Evolutionary conservation across 208 protist species (phyloP), one percentile per base, ranked within the genome.

Genomic region (Leishmania gerbilli): DNA sequence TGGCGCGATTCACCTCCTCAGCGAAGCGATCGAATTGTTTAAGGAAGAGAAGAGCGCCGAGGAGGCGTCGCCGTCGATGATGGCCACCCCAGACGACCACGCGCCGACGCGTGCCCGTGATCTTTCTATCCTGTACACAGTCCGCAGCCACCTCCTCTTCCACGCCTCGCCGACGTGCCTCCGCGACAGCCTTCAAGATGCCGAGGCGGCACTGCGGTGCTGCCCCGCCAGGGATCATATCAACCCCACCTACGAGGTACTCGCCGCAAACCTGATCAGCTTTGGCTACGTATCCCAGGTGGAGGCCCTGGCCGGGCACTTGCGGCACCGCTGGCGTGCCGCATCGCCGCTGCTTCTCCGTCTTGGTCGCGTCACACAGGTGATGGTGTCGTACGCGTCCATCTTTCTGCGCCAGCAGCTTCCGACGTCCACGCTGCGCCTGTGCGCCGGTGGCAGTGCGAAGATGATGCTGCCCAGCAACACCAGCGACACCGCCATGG

Each of bases 121-220:
- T 51, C 56, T 85, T 21, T 85, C 82, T 24, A 85, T 85, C 27
- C 78, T 85, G 19, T 82, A 85, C 74, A 85, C 82, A 24, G 74
- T 85, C 17, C 82, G 82, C 42, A 85, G 82, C 55, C 82, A 85
- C 55, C 74, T 85, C 2, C 67, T 79, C 78, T 85, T 85, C 51
- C 82, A 85, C 67, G 62, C 68, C 72, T 74, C 82, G 19, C 49
- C 76, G 2, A 68, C 71, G 62, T 76, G 55, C 78, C 82, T 85
- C 42, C 55, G 69, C 37, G 27, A 82, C 82, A 85, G 82, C 45
- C 74, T 85, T 4, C 76, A 71, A 3, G 82, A 85, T 47, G 82
- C 77, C 19, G 82, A 85, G 74, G 24, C 6, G 74, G 82, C 82
- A 27, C 17, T 85, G 27, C 31, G 72, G 56, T 85, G 47, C 69